Evolutionary conservation across 2,329 filamentous ascomycete genomes (phyloP), one percentile per base, ranked within the genome.

Genomic region (Arthrinium phaeospermum): DNA sequence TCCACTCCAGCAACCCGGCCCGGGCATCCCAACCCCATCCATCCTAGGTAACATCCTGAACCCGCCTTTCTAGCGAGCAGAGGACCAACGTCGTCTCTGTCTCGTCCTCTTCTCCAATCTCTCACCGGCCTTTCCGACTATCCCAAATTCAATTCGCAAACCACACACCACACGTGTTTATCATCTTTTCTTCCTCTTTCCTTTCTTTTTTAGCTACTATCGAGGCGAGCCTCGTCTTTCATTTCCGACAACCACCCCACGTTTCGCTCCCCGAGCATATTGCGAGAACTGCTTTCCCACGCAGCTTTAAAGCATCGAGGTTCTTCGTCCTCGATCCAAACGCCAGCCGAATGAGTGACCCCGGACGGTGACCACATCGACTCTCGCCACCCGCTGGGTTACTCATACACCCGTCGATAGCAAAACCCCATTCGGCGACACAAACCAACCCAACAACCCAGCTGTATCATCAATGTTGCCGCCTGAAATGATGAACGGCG

Each of bases 401-500:
- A 67, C 72, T 47, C 67, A 41, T 46, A 67, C 46, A 67, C 46
- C 30, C 41, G 64, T 19, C 30, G 61, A 37, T 30, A 53, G 6
- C 61, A 71, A 27, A 49, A 67, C 41, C 44, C 64, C 49, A 68
- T 45, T 22, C 69, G 47, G 67, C 72, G 67, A 69, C 61, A 51
- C 27, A 46, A 19, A 24, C 22, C n/a, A 67, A 68, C 41, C 27
- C 6, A 13, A 68, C 14, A 61, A 69, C 47, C 47, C 22, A 22
- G 53, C 67, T 46, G 14, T 16, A 71, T 19, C 69, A 27, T 67
- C 37, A 47, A 70, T 67, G 46, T 49, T 49, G 46, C 70, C 70
- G 37, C 53, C 69, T 16, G 67, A 67, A 64, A 73, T 68, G 70
- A 79, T 91, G 76, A 91, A 90, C 75, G 96, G 96, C 82, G 94